Evolutionary conservation across 768 basidiomycete genomes (phyloP).

Genomic region (Pleurotus citrinopileatus): DNA sequence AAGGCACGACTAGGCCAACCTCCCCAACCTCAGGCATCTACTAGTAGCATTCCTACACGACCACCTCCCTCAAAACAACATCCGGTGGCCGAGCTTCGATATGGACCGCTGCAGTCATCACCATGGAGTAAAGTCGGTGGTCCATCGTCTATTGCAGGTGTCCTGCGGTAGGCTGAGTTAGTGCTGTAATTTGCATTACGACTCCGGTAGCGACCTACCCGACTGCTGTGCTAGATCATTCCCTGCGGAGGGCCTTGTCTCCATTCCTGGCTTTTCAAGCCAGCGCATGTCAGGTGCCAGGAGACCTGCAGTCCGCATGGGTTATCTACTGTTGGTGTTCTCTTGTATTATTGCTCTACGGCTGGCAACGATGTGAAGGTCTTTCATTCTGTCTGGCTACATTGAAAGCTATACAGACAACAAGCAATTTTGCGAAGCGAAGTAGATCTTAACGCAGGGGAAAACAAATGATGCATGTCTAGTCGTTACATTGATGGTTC

Average conservation of each 20-base stretch:
- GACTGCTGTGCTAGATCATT: background rate
- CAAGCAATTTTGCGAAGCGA: slow-evolving; percentile 24
- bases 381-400: background rate
- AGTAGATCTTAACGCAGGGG: slow-evolving; percentile 27
- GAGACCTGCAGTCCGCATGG: background rate
- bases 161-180: slow-evolving; percentile 25
- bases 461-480: slow-evolving; percentile 56
- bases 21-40: slow-evolving; percentile 21
- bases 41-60: slow-evolving; percentile 19
- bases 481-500: slow-evolving; percentile 61
- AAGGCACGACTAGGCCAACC: slow-evolving; percentile 56
- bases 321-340: background rate
- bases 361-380: slow-evolving; percentile 3
- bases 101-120: slow-evolving; percentile 63
- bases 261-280: background rate
- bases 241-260: background rate
- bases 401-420: slow-evolving; percentile 10
- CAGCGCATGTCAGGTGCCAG: background rate
- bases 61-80: slow-evolving; percentile 15
- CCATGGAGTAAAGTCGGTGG: slow-evolving; percentile 76
- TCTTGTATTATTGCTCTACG: too few species aligned
- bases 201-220: background rate
- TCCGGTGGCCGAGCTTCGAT: slow-evolving; percentile 40
- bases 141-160: slow-evolving; percentile 56
- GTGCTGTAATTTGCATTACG: background rate